Evolutionary conservation across 106 monocot genomes (phyloP).

Genomic region (Iris macrosiphon): DNA sequence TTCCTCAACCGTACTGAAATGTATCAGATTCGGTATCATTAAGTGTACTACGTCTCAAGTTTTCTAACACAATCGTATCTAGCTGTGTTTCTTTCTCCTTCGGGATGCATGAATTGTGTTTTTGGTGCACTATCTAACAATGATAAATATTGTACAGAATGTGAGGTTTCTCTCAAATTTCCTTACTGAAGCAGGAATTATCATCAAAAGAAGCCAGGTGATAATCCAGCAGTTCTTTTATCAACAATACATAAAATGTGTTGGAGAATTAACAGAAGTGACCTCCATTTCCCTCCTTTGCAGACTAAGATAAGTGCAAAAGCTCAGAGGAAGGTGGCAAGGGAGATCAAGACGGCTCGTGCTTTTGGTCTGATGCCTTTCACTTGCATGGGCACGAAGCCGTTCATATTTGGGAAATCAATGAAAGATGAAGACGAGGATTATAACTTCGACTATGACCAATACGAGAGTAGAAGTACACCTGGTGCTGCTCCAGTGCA

Average conservation of each 20-base stretch:
- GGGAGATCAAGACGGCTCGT: conserved; percentile 86
- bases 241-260: neutral
- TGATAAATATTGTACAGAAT: conserved; percentile 36
- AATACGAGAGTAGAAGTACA: neutral
- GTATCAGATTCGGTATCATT: neutral
- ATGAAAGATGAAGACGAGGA: conserved; percentile 46
- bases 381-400: conserved; percentile 63
- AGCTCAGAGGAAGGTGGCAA: conserved; percentile 75
- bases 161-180: conserved; percentile 70
- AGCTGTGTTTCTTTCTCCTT: neutral
- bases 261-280: neutral
- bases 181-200: conserved; percentile 74
- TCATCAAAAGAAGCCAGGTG: conserved; percentile 76
- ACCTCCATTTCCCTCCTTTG: neutral
- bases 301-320: conserved; percentile 83
- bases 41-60: too few relatives aligned
- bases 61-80: too few relatives aligned
- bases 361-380: conserved; percentile 74
- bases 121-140: neutral
- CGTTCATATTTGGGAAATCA: conserved; percentile 42
- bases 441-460: conserved; percentile 16
- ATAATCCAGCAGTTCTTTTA: neutral
- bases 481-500: neutral
- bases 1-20: neutral
- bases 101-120: neutral